These are phyloP conservation scores for Saitozyma sp. DNA, from an alignment of 768 basidiomycete genomes.

Conservation along the genomic window DNA sequence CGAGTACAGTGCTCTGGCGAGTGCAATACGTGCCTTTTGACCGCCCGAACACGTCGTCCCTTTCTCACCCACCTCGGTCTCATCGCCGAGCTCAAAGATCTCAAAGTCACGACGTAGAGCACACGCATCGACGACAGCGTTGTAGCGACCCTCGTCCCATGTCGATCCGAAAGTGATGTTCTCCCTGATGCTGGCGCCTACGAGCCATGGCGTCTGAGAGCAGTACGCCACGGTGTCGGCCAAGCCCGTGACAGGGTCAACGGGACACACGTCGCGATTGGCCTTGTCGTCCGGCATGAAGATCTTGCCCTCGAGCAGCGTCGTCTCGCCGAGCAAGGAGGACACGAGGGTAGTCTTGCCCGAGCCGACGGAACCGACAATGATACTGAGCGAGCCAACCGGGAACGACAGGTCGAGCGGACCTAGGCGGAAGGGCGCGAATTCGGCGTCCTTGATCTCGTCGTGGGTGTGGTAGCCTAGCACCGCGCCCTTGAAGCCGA, in stretches of 20 bases:
- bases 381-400: constrained; percentile 36
- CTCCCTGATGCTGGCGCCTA: constrained; percentile 48
- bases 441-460: constrained; percentile 24
- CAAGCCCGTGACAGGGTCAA: constrained; percentile 47
- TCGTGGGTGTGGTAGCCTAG: constrained; percentile 33
- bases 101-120: constrained; percentile 48
- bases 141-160: constrained; percentile 47
- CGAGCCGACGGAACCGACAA: constrained; percentile 46
- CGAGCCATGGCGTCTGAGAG: constrained; percentile 47
- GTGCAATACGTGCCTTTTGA: constrained; percentile 49
- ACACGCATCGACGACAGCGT: constrained; percentile 45
- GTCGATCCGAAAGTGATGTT: constrained; percentile 44
- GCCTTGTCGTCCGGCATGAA: constrained; percentile 51
- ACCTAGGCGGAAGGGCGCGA: constrained; percentile 38
- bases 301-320: constrained; percentile 41
- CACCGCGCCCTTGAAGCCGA: constrained; percentile 52
- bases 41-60: constrained; percentile 50
- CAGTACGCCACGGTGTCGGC: constrained; percentile 48
- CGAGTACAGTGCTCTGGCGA: constrained; percentile 49
- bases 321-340: constrained; percentile 47
- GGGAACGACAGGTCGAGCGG: constrained; percentile 45
- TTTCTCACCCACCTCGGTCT: constrained; percentile 51
- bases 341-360: constrained; percentile 50
- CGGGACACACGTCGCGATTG: constrained; percentile 41
- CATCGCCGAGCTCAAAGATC: constrained; percentile 57